Evolutionary conservation across 139 green algal species (phyloP), one percentile per base, ranked within the genome.

Genomic region (Tetradesmus lagerheimii): DNA sequence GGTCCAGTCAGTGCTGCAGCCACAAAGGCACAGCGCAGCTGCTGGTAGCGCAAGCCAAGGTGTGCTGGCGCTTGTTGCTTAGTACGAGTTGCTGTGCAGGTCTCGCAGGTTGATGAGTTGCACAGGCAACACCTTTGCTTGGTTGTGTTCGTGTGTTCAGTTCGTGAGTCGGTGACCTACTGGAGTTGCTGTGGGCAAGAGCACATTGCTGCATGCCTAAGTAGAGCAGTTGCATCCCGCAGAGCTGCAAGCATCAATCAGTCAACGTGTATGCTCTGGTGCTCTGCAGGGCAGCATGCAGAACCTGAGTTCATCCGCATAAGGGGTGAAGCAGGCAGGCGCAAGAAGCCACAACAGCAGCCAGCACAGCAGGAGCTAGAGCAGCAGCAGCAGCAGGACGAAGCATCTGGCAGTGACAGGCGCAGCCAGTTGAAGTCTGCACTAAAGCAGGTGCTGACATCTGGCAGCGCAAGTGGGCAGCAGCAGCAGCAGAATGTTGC

Each of bases 221-320:
- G 45, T 18, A 57, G 14, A 57, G 45, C 45, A 57, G 45, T 57
- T 57, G 45, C 45, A 57, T 57, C 11, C n/a, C n/a, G n/a, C n/a
- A n/a, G n/a, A n/a, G n/a, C n/a, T n/a, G n/a, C n/a, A n/a, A n/a
- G n/a, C n/a, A n/a, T n/a, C n/a, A n/a, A n/a, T 29, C 9, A 34
- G 4, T 12, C 23, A 75, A 12, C 12, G 8, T 3, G 9, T 39
- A 23, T 37, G 29, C 12, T 37, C n/a, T 23, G 8, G 2, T 38
- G 71, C 71, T 35, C 12, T 79, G n/a, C 71, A 38, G n/a, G 31
- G 29, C 31, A 25, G 15, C 62, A 34, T 41, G 25, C 83, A n/a
- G 64, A 64, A 45, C 83, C 83, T 34, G 83, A 88, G 15, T 88
- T 88, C 64, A 88, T 88, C 25, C 37, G 83, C 16, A 64, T 81